Evolutionary conservation across 371 early-diverging fungal species (phyloP).

Genomic region (Batkoa obscura): DNA sequence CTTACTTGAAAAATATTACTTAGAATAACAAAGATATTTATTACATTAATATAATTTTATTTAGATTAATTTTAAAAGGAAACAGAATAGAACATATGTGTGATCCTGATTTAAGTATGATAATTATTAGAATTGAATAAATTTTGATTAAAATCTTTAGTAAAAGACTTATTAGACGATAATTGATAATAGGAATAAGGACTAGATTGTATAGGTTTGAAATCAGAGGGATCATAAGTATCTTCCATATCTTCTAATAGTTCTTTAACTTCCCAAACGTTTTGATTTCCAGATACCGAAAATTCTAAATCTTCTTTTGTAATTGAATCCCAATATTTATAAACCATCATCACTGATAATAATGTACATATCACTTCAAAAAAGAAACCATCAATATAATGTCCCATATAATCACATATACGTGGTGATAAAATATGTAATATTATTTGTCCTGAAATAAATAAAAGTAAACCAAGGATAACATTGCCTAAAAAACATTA

Average conservation of each 20-base stretch:
- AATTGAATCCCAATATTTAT: conserved; percentile 89
- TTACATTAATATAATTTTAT: too few species aligned
- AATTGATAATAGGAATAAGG: too few species aligned
- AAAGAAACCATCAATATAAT: conserved; percentile 81
- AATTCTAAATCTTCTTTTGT: conserved; percentile 88
- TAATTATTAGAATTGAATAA: too few species aligned
- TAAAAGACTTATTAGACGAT: too few species aligned
- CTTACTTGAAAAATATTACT: too few species aligned
- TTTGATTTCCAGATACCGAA: conserved; percentile 44
- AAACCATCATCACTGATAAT: conserved; percentile 83
- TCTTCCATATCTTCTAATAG: background rate
- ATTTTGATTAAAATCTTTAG: too few species aligned
- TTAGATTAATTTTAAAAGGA: too few species aligned
- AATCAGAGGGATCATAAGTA: too few species aligned
- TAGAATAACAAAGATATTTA: too few species aligned
- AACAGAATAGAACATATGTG: too few species aligned
- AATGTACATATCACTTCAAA: conserved; percentile 61
- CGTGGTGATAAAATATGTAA: conserved; percentile 36
- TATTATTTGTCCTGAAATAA: conserved; percentile 46
- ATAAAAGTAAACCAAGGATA: conserved; percentile 53
- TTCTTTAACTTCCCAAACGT: conserved; percentile 10
- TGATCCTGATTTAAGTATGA: too few species aligned
- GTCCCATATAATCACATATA: conserved; percentile 56
- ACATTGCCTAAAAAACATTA: conserved; percentile 20
- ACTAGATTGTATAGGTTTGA: too few species aligned